These are phyloP conservation scores for Wickerhamomyces bovis DNA, from an alignment of 805 yeast species.

Conservation along the genomic window DNA sequence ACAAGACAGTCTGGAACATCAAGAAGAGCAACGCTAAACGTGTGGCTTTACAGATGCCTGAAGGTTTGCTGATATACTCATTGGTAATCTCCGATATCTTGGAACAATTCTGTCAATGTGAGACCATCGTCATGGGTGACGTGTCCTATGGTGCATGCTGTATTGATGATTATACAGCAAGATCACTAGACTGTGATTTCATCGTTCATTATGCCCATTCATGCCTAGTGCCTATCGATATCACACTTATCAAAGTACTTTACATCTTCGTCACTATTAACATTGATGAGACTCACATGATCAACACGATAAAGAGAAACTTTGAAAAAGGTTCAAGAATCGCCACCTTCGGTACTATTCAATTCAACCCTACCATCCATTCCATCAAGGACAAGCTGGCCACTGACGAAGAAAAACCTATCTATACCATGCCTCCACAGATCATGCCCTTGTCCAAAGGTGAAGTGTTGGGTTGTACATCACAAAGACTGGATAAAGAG, in stretches of 20 bases:
- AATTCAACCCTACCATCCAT: slow-evolving; percentile 92
- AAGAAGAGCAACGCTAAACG: slow-evolving; percentile 66
- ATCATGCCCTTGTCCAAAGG: slow-evolving; percentile 90
- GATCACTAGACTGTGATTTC: slow-evolving; percentile 88
- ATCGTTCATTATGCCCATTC: slow-evolving; percentile 97
- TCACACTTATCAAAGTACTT: slow-evolving; percentile 85
- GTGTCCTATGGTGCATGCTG: slow-evolving; percentile 99
- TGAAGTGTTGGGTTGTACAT: slow-evolving; percentile 94
- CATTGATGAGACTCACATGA: slow-evolving; percentile 76
- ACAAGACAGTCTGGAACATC: slow-evolving; percentile 93
- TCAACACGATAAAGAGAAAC: slow-evolving; percentile 69
- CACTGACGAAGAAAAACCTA: slow-evolving; percentile 36
- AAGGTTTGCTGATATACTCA: slow-evolving; percentile 85
- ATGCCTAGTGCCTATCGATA: slow-evolving; percentile 91
- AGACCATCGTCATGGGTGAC: slow-evolving; percentile 95
- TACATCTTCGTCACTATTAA: slow-evolving; percentile 92
- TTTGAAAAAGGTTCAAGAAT: slow-evolving; percentile 58
- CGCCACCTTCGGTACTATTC: slow-evolving; percentile 93
- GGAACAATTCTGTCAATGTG: slow-evolving; percentile 84
- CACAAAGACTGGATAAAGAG: slow-evolving; percentile 64
- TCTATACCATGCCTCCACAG: slow-evolving; percentile 80
- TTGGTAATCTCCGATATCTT: slow-evolving; percentile 85
- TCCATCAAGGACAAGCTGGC: slow-evolving; percentile 58
- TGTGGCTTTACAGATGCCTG: slow-evolving; percentile 97
- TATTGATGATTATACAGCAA: slow-evolving; percentile 92